Evolutionary conservation across 208 protist species (phyloP).

Genomic region (Wallacemonas sp.): DNA sequence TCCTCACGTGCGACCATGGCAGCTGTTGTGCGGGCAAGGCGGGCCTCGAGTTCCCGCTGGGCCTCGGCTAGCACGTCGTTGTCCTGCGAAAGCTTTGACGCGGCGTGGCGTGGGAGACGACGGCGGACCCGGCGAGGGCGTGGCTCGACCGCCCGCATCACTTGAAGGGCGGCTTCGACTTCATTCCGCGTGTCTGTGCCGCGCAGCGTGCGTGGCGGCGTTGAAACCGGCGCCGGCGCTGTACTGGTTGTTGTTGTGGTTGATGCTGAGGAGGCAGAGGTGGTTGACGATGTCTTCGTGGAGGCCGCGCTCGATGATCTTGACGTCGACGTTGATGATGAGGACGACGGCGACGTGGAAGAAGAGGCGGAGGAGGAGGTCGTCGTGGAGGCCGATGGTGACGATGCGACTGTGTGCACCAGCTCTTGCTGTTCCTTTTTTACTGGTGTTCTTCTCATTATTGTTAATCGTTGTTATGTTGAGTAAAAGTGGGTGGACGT

Average conservation of each 20-base stretch:
- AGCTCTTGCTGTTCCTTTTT: neutral
- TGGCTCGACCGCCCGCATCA: too few relatives aligned
- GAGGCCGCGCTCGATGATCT: constrained; percentile 8
- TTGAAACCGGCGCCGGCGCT: constrained; percentile 8
- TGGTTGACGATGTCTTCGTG: too few relatives aligned
- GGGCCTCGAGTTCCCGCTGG: neutral
- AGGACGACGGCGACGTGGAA: neutral
- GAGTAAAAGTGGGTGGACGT: neutral
- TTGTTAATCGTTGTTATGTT: neutral
- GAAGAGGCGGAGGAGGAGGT: neutral
- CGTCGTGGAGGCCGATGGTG: neutral
- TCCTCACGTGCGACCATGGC: neutral
- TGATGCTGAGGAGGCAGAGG: neutral
- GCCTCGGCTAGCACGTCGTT: too few relatives aligned
- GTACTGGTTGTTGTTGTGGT: neutral
- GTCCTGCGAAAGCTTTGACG: neutral
- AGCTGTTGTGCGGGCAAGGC: neutral
- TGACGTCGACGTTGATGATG: neutral
- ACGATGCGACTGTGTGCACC: neutral
- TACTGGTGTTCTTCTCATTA: neutral
- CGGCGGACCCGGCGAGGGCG: too few relatives aligned
- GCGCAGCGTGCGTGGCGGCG: constrained; percentile 14
- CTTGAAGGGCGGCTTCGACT: too few relatives aligned
- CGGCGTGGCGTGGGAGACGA: too few relatives aligned
- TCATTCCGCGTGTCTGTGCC: too few relatives aligned